Base-by-base conservation (phyloP, 495 filamentous ascomycete species). In the Aspergillus incahuasiensis region DNA sequence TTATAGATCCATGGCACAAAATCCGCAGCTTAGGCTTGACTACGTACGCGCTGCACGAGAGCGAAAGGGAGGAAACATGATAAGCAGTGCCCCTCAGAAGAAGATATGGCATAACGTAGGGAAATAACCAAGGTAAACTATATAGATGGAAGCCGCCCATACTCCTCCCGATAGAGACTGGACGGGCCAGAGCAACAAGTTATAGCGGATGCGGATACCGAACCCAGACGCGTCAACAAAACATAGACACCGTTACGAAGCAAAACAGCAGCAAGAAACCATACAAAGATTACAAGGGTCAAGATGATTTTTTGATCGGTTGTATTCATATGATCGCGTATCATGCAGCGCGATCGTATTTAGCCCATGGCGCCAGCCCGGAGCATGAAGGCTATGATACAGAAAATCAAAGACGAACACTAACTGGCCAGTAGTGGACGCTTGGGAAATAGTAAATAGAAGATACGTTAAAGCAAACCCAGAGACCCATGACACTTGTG, bases 301-400 rank as follows among this genome's bases (percentile, higher is more conserved):
- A 35, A 35, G 32, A 15, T 44, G 38, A 48, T 55, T 47, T 64
- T 68, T 74, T 62, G 58, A 67, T 48, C 54, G 62, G 66, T 73
- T 67, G 69, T 74, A 74, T 75, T 75, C 71, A 71, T 73, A 73
- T 67, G 70, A 74, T 60, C 70, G 63, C 65, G 63, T 55, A 24
- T 47, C 48, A 56, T 55, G 38, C 48, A 52, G 56, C 56, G 56
- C 58, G 62, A 63, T 74, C 60, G 53, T 71, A 61, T 71, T 63
- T 59, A 65, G 58, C 49, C 56, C 61, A 66, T 68, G 73, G 71
- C 68, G 68, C 68, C 69, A 74, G 71, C 72, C 69, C 63, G 64
- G 63, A 71, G 65, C 64, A 63, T 57, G 61, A 68, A 72, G 71
- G 71, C 73, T 74, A 76, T 76, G 73, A 76, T 76, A 76, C 73